These are phyloP conservation scores for Hyaloscypha variabilis DNA, from an alignment of 495 filamentous ascomycete species.

Conservation along the genomic window DNA sequence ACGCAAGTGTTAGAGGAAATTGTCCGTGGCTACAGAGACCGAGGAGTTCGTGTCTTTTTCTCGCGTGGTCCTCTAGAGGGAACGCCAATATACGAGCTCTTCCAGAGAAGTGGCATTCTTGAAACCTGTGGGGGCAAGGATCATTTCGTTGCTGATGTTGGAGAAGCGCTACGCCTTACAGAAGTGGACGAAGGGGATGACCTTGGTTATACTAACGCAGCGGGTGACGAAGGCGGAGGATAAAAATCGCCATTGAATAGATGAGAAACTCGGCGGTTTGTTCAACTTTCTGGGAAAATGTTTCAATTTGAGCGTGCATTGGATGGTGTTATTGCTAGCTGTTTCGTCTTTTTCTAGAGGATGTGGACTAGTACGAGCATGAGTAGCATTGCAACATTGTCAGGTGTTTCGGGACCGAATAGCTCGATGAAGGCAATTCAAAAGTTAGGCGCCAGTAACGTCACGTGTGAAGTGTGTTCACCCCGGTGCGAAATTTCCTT, in stretches of 20 bases:
- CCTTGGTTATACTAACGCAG: conserved; percentile 19
- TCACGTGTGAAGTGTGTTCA: background rate
- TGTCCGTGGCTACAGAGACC: conserved; percentile 70
- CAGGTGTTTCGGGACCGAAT: too few species aligned
- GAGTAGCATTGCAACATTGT: too few species aligned
- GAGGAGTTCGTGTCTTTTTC: conserved; percentile 85
- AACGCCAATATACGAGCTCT: conserved; percentile 68
- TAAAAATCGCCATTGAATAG: background rate
- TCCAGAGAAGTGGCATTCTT: conserved; percentile 81
- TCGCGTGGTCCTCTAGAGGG: conserved; percentile 68
- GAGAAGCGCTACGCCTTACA: conserved; percentile 78
- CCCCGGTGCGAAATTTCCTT: background rate
- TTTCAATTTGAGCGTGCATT: background rate
- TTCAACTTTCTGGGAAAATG: background rate
- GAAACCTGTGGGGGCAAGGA: conserved; percentile 71
- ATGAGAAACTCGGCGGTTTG: background rate
- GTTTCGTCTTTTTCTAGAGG: background rate
- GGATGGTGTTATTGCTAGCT: background rate
- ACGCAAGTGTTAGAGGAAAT: conserved; percentile 92
- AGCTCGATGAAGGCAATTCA: background rate
- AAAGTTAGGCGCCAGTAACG: background rate
- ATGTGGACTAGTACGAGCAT: background rate
- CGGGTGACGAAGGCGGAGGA: conserved; percentile 27
- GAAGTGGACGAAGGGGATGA: conserved; percentile 59
- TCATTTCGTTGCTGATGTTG: conserved; percentile 82